A percentile compares a stretch with the other conserved stretches of the same genome.
Conservation (phyloP, 495 filamentous ascomycete genomes). For the Aspergillus sclerotiicarbonarius region DNA sequence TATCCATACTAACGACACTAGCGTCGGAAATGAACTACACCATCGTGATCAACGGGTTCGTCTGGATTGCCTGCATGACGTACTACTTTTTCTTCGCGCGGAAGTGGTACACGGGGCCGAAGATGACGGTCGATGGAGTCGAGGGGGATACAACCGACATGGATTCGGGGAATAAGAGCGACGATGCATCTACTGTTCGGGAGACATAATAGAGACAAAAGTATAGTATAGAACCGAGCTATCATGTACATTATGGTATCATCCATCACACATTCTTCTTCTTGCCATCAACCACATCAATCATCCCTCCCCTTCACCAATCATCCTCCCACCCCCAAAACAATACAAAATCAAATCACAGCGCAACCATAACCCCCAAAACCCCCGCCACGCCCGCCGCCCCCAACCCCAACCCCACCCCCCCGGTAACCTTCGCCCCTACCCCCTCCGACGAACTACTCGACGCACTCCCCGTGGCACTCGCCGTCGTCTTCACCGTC, state of each 20-base stretch:
- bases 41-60: slow-evolving; percentile 60
- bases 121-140: slow-evolving; percentile 57
- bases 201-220: background rate
- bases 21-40: slow-evolving; percentile 64
- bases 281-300: background rate
- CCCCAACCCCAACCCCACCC: slow-evolving; percentile 24
- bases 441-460: slow-evolving; percentile 16
- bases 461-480: background rate
- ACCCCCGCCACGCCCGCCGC: slow-evolving; percentile 32
- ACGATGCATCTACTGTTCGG: background rate
- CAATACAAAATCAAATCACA: too few relatives aligned
- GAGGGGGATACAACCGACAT: background rate
- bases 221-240: background rate
- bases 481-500: slow-evolving; percentile 2
- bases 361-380: slow-evolving; percentile 39
- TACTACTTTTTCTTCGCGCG: slow-evolving; percentile 66
- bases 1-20: slow-evolving; percentile 10
- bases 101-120: slow-evolving; percentile 73
- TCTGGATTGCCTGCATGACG: slow-evolving; percentile 58
- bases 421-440: slow-evolving; percentile 20
- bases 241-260: background rate
- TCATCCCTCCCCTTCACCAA: background rate
- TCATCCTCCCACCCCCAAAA: background rate
- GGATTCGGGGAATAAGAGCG: background rate
- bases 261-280: background rate